These are phyloP conservation scores for Discostella stelligera DNA, from an alignment of 352 stramenopile genomes.

Conservation along the genomic window DNA sequence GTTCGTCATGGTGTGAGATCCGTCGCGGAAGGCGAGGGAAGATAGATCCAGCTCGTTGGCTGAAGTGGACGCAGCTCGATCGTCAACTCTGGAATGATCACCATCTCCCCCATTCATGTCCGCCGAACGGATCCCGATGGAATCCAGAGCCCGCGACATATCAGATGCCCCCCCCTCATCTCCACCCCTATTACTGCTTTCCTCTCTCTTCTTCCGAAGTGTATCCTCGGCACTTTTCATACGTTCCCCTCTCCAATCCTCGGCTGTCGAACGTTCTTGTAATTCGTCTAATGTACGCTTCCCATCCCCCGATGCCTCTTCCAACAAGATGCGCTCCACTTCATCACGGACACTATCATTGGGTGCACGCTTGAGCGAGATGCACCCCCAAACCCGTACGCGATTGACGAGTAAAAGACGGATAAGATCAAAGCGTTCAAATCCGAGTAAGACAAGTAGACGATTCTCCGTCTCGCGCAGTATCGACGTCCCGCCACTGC, in stretches of 20 bases:
- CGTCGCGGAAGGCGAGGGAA: slow-evolving; percentile 92
- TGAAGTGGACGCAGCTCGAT: slow-evolving; percentile 14
- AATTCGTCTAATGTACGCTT: slow-evolving; percentile 89
- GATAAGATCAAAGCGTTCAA: slow-evolving; percentile 99
- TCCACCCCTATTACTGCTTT: slow-evolving; percentile 28
- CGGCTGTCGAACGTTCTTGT: slow-evolving; percentile 85
- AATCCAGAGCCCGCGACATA: slow-evolving; percentile 66
- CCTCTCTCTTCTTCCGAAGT: slow-evolving; percentile 47
- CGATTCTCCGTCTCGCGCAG: slow-evolving; percentile 93
- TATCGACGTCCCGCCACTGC: slow-evolving; percentile 46
- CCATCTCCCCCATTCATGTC: slow-evolving; percentile 35
- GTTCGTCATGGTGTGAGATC: slow-evolving; percentile 97
- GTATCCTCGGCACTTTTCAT: slow-evolving; percentile 59
- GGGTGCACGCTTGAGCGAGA: slow-evolving; percentile 93
- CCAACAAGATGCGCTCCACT: slow-evolving; percentile 89
- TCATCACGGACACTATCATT: slow-evolving; percentile 86
- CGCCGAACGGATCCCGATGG: slow-evolving; percentile 48
- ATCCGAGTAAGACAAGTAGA: slow-evolving; percentile 95
- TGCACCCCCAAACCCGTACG: slow-evolving; percentile 94
- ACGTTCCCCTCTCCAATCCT: slow-evolving; percentile 93
- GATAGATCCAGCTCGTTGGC: slow-evolving; percentile 92
- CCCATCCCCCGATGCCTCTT: slow-evolving; percentile 86
- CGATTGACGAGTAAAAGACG: slow-evolving; percentile 96
- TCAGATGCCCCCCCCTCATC: slow-evolving; percentile 28
- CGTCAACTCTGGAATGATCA: slow-evolving; percentile 34